Conservation (phyloP, 768 basidiomycete genomes). For the Suillus cothurnatus region DNA sequence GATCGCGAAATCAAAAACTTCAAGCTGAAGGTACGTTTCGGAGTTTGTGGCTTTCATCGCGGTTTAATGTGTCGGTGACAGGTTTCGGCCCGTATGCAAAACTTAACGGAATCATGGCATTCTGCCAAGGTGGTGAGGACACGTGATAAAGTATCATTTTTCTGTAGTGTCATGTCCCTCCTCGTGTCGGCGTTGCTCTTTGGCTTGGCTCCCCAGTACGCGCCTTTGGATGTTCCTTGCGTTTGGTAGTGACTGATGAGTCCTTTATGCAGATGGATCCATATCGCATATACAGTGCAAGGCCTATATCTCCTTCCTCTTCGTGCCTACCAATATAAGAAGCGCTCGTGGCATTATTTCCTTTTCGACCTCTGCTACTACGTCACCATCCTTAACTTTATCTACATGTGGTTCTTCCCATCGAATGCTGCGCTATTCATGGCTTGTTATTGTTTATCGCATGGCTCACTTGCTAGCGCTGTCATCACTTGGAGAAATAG, state of each 20-base stretch:
- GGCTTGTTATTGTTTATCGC: conserved; percentile 90
- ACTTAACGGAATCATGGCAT: conserved; percentile 85
- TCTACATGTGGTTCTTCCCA: conserved; percentile 92
- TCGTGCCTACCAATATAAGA: conserved; percentile 87
- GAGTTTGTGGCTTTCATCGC: background rate
- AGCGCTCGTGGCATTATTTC: conserved; percentile 93
- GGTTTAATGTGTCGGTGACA: conserved; percentile 31
- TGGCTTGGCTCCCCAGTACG: conserved; percentile 84
- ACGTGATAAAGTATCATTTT: conserved; percentile 86
- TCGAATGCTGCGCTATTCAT: conserved; percentile 77
- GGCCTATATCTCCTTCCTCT: conserved; percentile 78
- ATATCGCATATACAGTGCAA: conserved; percentile 82
- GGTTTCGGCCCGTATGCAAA: conserved; percentile 81
- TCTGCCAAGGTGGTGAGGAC: conserved; percentile 86
- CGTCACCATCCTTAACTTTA: conserved; percentile 85
- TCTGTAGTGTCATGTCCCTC: conserved; percentile 91
- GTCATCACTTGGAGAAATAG: conserved; percentile 99
- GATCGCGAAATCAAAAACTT: conserved; percentile 87
- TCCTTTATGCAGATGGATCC: conserved; percentile 68
- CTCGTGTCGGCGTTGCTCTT: conserved; percentile 84
- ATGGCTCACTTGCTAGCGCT: conserved; percentile 89
- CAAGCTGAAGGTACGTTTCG: conserved; percentile 71
- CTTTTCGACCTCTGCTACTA: conserved; percentile 93
- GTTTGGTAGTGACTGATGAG: conserved; percentile 11
- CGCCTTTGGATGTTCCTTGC: conserved; percentile 22